Conservation (phyloP, 1,284 basidiomycete species). For the Gomphus sp. region DNA sequence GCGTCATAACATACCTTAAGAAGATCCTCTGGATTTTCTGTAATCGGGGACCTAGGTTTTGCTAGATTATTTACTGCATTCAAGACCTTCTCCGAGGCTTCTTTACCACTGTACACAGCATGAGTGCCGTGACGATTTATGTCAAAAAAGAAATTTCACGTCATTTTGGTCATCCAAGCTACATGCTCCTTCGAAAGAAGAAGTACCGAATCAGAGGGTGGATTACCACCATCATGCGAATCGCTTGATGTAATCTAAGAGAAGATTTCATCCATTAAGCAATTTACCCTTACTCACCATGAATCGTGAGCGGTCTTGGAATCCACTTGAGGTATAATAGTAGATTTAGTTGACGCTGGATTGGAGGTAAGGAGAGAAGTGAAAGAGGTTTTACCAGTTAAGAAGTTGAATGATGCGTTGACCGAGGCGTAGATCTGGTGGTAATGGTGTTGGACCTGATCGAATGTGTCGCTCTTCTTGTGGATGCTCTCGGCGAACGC, state of each 20-base stretch:
- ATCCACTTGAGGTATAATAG: no score
- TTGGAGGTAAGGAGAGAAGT: no score
- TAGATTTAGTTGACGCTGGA: no score
- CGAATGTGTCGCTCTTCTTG: no score
- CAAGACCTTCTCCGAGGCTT: not conserved
- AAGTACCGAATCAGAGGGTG: not conserved
- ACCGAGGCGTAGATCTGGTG: no score
- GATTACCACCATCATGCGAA: not conserved
- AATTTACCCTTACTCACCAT: no score
- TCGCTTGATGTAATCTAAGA: not conserved
- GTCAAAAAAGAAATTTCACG: not conserved
- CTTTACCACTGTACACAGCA: not conserved
- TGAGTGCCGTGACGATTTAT: not conserved
- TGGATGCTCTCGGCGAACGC: no score
- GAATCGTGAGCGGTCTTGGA: no score
- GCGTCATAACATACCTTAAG: not conserved
- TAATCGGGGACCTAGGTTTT: not conserved
- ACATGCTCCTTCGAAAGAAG: not conserved
- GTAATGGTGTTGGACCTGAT: no score
- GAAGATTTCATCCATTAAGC: not conserved
- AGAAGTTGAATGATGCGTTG: no score
- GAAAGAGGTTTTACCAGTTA: no score
- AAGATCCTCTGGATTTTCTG: not conserved
- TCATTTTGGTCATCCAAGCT: not conserved
- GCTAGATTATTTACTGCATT: not conserved